Conservation (phyloP, 495 filamentous ascomycete genomes). For the Aspergillus leporis region DNA sequence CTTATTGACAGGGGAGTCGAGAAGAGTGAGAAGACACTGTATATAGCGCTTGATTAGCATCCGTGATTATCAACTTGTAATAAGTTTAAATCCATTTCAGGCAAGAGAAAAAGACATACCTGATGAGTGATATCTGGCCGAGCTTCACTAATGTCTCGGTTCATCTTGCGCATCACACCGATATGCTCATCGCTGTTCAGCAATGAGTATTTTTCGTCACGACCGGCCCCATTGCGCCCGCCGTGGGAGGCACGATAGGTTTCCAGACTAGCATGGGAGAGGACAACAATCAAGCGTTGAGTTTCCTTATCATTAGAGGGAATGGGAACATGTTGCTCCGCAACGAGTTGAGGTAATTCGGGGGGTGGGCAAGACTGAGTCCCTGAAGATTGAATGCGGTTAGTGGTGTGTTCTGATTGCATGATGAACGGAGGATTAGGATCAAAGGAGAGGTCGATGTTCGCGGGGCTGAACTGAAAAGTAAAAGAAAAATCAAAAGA, state of each 20-base stretch:
- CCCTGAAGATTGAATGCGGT: slow-evolving; percentile 43
- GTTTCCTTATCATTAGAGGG: slow-evolving; percentile 82
- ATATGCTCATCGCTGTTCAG: slow-evolving; percentile 99
- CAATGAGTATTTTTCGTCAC: slow-evolving; percentile 92
- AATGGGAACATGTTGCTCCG: slow-evolving; percentile 88
- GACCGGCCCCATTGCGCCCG: slow-evolving; percentile 63
- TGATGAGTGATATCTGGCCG: slow-evolving; percentile 97
- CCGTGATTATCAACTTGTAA: neutral
- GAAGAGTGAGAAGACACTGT: slow-evolving; percentile 93
- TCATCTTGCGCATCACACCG: slow-evolving; percentile 98
- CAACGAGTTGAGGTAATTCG: slow-evolving; percentile 83
- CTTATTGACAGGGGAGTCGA: slow-evolving; percentile 98
- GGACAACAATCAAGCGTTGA: slow-evolving; percentile 88
- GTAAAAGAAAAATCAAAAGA: too few species aligned
- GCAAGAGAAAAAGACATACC: slow-evolving; percentile 53
- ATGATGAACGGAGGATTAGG: neutral
- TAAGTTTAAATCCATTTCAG: neutral
- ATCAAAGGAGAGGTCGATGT: neutral
- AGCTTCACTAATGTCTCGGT: slow-evolving; percentile 95
- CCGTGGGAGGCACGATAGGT: slow-evolving; percentile 86
- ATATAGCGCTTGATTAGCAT: slow-evolving; percentile 13
- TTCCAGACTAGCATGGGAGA: slow-evolving; percentile 95
- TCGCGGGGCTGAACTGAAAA: neutral
- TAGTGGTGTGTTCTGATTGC: slow-evolving; percentile 15
- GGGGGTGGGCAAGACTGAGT: slow-evolving; percentile 95